Evolutionary conservation across 139 green algal species (phyloP).

Genomic region (Eudorina sp.): DNA sequence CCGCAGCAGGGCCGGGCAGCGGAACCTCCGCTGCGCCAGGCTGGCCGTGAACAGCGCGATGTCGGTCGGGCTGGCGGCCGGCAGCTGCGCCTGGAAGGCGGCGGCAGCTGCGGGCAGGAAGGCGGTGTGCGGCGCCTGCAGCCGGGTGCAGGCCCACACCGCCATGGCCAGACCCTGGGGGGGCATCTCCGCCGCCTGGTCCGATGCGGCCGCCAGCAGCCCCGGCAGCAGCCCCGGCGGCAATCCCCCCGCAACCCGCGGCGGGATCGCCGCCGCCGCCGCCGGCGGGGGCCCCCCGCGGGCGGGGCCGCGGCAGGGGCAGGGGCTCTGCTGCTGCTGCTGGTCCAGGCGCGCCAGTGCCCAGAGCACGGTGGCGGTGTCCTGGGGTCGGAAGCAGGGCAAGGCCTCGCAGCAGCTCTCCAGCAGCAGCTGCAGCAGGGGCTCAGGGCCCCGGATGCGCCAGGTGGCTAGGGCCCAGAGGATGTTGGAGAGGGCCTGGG

Average conservation of each 20-base stretch:
- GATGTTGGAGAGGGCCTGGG: constrained; percentile 22
- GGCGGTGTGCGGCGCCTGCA: not conserved
- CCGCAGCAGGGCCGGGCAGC: constrained; percentile 1
- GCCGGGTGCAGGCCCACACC: constrained; percentile 25
- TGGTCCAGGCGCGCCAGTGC: constrained; percentile 26
- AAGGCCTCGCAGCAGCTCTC: not conserved
- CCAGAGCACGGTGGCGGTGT: constrained; percentile 51
- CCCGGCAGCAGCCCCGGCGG: not conserved
- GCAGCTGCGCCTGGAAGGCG: not conserved
- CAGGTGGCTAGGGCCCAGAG: constrained; percentile 37
- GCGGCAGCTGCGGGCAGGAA: constrained; percentile 2
- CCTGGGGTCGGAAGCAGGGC: constrained; percentile 25
- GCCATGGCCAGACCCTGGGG: constrained; percentile 9
- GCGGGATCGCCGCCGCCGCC: too few species aligned
- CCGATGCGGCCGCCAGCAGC: not conserved
- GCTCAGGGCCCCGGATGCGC: not conserved
- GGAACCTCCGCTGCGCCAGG: constrained; percentile 7
- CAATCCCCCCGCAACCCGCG: too few species aligned
- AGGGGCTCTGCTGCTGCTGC: too few species aligned
- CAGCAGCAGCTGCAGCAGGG: constrained; percentile 7
- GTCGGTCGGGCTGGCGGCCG: not conserved
- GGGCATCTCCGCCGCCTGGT: not conserved
- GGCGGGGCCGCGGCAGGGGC: too few species aligned
- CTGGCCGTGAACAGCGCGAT: not conserved
- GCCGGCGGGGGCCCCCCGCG: not conserved